These are phyloP conservation scores for Fusarium domesticum DNA, from an alignment of 2,329 filamentous ascomycete species.

Conservation along the genomic window DNA sequence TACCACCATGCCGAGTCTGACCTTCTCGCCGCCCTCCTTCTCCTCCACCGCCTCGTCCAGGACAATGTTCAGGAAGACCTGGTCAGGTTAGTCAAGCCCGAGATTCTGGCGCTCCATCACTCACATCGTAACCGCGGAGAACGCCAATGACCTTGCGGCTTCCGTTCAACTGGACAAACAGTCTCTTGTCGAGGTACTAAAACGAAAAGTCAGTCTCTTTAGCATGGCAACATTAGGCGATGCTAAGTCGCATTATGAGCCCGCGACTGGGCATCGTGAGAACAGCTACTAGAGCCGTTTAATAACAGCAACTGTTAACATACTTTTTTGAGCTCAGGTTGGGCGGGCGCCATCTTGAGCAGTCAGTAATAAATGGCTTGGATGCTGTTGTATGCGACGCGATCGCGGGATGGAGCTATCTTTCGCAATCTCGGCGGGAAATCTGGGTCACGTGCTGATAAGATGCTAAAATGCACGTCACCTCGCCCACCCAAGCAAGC, in stretches of 20 bases:
- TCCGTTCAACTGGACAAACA: conserved; percentile 96
- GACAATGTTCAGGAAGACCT: conserved; percentile 98
- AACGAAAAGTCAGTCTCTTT: conserved; percentile 28
- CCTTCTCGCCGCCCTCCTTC: conserved; percentile 87
- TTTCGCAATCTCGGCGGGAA: conserved; percentile 24
- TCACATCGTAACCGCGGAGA: conserved; percentile 91
- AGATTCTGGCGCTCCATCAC: conserved; percentile 28
- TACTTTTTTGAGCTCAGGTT: conserved; percentile 99
- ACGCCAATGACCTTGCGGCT: conserved; percentile 96
- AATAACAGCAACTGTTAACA: not conserved
- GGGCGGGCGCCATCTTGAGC: conserved; percentile 89
- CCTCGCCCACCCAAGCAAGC: conserved; percentile 2
- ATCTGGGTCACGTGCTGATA: conserved; percentile 48
- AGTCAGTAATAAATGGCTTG: conserved; percentile 25
- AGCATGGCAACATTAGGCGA: not conserved
- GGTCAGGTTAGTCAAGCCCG: conserved; percentile 9
- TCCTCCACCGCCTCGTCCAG: conserved; percentile 96
- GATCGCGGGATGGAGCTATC: conserved; percentile 27
- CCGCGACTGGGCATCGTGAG: too few species aligned
- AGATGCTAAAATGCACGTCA: conserved; percentile 37
- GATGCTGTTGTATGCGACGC: conserved; percentile 29
- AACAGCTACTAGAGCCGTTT: not conserved
- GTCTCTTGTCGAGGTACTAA: conserved; percentile 98
- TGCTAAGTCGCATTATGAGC: conserved; percentile 3
- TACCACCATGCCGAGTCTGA: conserved; percentile 88